Base-by-base conservation (phyloP, 2,329 filamentous ascomycete genomes). In the Aspergillus texensis region DNA sequence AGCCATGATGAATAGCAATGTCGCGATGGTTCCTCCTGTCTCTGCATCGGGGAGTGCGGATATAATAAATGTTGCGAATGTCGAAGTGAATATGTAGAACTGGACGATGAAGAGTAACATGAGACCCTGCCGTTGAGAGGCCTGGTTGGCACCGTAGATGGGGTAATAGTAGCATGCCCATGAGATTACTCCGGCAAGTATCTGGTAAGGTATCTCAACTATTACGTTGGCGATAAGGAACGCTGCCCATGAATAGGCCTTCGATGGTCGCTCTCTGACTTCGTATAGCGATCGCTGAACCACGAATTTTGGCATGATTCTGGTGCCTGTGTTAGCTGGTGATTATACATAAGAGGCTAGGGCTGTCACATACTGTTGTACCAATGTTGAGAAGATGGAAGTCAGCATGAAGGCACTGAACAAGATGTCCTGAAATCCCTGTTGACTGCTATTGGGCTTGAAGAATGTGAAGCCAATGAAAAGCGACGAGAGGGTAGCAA, bases 121-220 rank as follows among this genome's bases (percentile, higher is more conserved):
- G 26, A 95, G 85, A 0, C 82, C 90, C 11, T 92, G 91, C 34
- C 92, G 91, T 71, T 92, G 87, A 6, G 84, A 74, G 1, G 89
- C 85, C 66, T 88, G 81, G 64, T 85, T 84, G 4, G 87, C 87
- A 1, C 82, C 82, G 19, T 83, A 79, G 2, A 96, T 86, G 1
- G 93, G 92, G 75, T 94, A 97, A 82, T 96, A 97, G 87, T 91
- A 94, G 75, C 84, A 89, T 72, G 92, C 84, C 82, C 84, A 96
- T 81, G 94, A 89, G 67, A 96, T 79, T n/a, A 89, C 84, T 4
- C 88, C 86, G 84, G 91, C 68, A 50, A 95, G 78, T 0, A 88
- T 85, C 74, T 96, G 93, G 89, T 91, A 97, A 0, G 93, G 92
- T 2, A 97, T 81, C 76, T 97, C 94, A 63, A 94, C 92, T 34